Evolutionary conservation across 2,329 filamentous ascomycete genomes (phyloP), one percentile per base, ranked within the genome.

Genomic region (Beauveria australis): DNA sequence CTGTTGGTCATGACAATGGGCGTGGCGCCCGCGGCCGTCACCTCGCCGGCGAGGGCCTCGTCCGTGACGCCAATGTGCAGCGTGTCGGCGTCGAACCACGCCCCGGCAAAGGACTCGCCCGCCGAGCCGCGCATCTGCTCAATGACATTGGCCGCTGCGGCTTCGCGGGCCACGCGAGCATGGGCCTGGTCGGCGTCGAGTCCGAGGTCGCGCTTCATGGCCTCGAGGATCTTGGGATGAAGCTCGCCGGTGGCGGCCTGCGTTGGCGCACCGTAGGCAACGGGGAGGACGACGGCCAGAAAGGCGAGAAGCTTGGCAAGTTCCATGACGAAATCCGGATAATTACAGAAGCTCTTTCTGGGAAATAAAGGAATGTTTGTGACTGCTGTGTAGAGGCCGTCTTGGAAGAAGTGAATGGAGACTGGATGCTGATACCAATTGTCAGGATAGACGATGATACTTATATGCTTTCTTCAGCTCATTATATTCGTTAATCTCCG

Each of bases 181-280:
- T 68, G 71, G 30, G 73, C 74, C 66, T 73, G 69, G 64, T 70
- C 69, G 54, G 73, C 68, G 58, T 75, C 69, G 22, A 76, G 70
- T 16, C 74, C 74, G 56, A 76, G 65, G 68, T 76, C 74, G 64
- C 74, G 74, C 72, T 76, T 75, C 74, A 76, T 76, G 66, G 74
- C 74, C 63, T 70, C 72, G 55, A 76, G 68, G 64, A 75, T 72
- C 67, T 73, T 65, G 57, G 74, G 74, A 68, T 75, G 73, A n/a
- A 76, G 72, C 64, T 62, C 33, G 33, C 33, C 69, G 64, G 62
- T 69, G 47, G 72, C 66, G 47, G 72, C 61, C 54, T 70, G 65
- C 26, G 73, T 69, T 60, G 73, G 74, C 59, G 73, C 73, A 67
- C 73, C 73, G 63, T 75, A 74, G 66, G 67, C 73, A 62, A 75